Percentiles rank a stretch among this genome's conserved stretches.
Evolutionary conservation across 192 early-diverging fungal species (phyloP).

Genomic region (Helicostylum pulchrum): DNA sequence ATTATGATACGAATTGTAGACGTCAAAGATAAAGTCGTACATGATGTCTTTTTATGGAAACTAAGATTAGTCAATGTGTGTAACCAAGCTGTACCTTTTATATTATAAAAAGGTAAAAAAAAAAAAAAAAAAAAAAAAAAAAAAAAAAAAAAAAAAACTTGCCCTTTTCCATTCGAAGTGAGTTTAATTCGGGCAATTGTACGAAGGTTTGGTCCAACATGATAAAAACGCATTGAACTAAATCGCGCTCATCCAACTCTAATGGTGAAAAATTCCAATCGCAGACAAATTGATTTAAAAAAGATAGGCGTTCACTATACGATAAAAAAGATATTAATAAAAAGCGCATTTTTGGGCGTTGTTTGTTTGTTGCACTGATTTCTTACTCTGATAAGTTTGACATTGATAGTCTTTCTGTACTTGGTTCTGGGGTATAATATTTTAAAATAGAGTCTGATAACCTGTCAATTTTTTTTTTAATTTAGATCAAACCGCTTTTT

Average conservation of each 20-base stretch:
- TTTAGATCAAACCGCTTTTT: no score
- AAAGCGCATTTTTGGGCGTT: no score
- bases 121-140: no score
- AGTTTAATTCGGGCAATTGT: constrained; percentile 55
- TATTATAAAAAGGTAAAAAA: no score
- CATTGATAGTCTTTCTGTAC: no score
- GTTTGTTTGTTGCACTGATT: no score
- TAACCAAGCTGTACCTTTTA: background rate
- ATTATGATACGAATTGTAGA: constrained; percentile 53
- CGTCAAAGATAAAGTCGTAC: constrained; percentile 47
- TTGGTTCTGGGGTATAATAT: no score
- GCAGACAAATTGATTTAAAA: constrained; percentile 2
- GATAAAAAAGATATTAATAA: no score
- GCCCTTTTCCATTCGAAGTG: constrained; percentile 29
- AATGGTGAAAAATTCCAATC: constrained; percentile 69
- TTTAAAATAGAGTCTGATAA: no score
- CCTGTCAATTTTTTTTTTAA: no score
- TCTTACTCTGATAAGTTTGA: no score
- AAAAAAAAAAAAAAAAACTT: constrained; percentile 3
- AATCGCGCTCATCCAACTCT: constrained; percentile 58
- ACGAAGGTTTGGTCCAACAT: constrained; percentile 66
- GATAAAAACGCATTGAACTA: constrained; percentile 65
- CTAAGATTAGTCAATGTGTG: background rate
- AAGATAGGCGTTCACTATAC: constrained; percentile 5
- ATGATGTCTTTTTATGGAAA: constrained; percentile 31